A percentile compares a stretch with the other conserved stretches of the same genome.
These are phyloP conservation scores for Myriosclerotinia curreyana DNA, from an alignment of 2,329 filamentous ascomycete species.

Conservation along the genomic window DNA sequence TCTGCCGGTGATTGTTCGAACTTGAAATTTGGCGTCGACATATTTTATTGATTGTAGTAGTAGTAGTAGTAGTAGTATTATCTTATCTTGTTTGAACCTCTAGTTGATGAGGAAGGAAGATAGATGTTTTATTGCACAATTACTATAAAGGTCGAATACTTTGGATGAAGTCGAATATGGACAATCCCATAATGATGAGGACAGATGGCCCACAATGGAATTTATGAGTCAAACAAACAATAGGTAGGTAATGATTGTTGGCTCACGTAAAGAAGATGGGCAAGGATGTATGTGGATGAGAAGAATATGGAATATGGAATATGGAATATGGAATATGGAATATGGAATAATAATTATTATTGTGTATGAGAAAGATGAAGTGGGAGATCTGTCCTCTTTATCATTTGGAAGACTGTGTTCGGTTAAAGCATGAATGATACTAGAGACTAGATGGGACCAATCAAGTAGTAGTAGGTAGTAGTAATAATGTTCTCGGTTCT, in stretches of 20 bases:
- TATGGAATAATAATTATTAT: no score
- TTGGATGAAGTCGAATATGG: no score
- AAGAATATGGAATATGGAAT: not conserved
- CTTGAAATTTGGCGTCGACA: conserved; percentile 36
- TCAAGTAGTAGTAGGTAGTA: not conserved
- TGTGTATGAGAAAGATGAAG: not conserved
- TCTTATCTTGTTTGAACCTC: not conserved
- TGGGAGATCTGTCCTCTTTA: conserved; percentile 25
- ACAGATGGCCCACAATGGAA: conserved; percentile 14
- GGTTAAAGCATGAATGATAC: conserved; percentile 13
- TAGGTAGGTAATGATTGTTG: not conserved
- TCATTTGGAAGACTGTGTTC: conserved; percentile 22
- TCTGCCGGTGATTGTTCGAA: conserved; percentile 39
- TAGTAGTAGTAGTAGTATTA: not conserved
- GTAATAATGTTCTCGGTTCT: no score
- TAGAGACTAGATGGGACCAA: not conserved
- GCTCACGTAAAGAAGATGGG: not conserved
- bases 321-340: not conserved
- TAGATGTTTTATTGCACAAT: not conserved
- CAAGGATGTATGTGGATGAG: not conserved
- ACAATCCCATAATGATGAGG: conserved; percentile 19
- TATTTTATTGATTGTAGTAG: conserved; percentile 18
- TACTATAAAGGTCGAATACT: not conserved
- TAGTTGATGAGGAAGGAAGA: no score
- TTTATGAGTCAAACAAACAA: conserved; percentile 13